Base-by-base conservation (phyloP, 805 yeast genomes). In the Wickerhamomyces chambardii region DNA sequence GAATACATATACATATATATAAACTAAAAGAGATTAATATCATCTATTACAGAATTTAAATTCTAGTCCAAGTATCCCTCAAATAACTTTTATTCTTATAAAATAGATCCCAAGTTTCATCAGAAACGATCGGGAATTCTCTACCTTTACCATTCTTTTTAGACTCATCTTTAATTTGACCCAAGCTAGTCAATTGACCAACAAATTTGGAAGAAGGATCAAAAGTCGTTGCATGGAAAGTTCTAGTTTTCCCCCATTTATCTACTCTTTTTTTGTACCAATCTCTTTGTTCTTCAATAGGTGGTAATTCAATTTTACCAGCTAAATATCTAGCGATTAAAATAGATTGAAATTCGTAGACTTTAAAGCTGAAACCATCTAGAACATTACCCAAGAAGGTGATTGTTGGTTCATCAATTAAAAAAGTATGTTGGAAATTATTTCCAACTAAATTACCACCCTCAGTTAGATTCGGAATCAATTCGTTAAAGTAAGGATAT, bases 301-400 rank as follows among this genome's bases (percentile, higher is more conserved):
- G 28, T 2, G 78, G 76, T 17, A 70, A 50, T 6, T 40, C 11
- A 17, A 47, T 51, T 16, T 57, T 57, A 8, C 61, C 60, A 4
- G 71, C 55, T 66, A 74, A 68, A 4, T 66, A 67, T n/a, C 76
- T 76, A 4, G 78, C 73, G 30, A 71, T 56, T 0, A 74, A 69
- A 12, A 71, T 64, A 3, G 75, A 70, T 32, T 61, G 54, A 12
- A 64, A 61, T 45, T 72, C 78, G 34, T 70, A 66, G 4, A 69
- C 59, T 35, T 64, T 68, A 58, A 72, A 72, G 42, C 65, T 67
- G 27, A 68, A 43, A 0, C 68, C 61, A 5, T 71, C 59, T 3
- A 62, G 12, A 15, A 48, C 43, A 21, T 46, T 44, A 4, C 74
- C 76, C 15, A 63, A 46, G 32, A 66, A 61, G 2, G 63, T 53